phyloP scores from a whole-genome alignment of 1,284 basidiomycete genomes.

The Tilletia walkeri region DNA sequence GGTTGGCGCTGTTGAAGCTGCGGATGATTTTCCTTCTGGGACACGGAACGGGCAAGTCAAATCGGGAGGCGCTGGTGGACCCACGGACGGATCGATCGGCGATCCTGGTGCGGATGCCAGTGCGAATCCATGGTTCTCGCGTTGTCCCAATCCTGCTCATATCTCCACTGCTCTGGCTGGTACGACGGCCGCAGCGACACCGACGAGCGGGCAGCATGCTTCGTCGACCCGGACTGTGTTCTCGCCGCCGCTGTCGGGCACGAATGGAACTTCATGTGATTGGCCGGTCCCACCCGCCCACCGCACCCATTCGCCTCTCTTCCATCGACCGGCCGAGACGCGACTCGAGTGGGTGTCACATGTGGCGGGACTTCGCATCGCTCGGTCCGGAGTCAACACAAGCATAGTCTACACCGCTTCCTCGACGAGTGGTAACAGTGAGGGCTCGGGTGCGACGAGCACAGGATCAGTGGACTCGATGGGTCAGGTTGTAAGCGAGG shows the following conservation, averaged over 20 bases:
- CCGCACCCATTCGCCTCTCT: slow-evolving; percentile 32
- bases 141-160: slow-evolving; percentile 43
- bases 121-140: slow-evolving; percentile 41
- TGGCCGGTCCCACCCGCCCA: slow-evolving; percentile 12
- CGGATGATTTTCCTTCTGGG: too few species aligned
- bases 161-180: neutral
- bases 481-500: slow-evolving; percentile 27
- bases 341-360: slow-evolving; percentile 52
- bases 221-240: neutral
- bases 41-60: too few species aligned
- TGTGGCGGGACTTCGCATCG: slow-evolving; percentile 44
- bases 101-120: slow-evolving; percentile 43
- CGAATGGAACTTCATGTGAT: neutral
- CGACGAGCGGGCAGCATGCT: neutral
- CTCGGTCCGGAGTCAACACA: slow-evolving; percentile 31
- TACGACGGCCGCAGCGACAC: neutral
- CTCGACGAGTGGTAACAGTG: neutral
- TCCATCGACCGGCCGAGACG: slow-evolving; percentile 34
- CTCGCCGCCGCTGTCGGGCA: neutral
- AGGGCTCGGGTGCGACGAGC: slow-evolving; percentile 15
- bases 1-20: neutral
- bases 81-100: neutral
- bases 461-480: slow-evolving; percentile 28
- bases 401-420: slow-evolving; percentile 21
- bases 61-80: neutral